Evolutionary conservation across 106 monocot species (phyloP).

Genomic region (Acanthochlamys bracteata): DNA sequence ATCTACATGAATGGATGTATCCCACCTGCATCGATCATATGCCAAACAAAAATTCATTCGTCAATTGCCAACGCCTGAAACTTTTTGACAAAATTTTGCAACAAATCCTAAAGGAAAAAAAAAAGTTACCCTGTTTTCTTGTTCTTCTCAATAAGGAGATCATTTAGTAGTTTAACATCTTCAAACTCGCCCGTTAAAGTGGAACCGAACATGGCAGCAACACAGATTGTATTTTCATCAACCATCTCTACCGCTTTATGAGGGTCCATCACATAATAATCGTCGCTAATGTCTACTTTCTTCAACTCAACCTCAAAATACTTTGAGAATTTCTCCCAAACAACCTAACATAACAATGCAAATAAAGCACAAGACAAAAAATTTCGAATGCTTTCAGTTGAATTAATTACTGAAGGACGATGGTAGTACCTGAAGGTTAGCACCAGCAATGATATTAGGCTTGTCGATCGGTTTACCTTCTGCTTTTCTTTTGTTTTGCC

Average conservation of each 20-base stretch:
- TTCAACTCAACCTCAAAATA: conserved; percentile 73
- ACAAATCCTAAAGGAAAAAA: neutral
- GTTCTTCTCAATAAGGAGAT: conserved; percentile 48
- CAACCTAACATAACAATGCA: conserved; percentile 31
- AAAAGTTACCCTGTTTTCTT: conserved; percentile 36
- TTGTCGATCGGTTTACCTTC: conserved; percentile 55
- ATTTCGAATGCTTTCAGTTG: neutral
- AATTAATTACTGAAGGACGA: no score
- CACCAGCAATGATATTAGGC: conserved; percentile 74
- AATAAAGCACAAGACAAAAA: neutral
- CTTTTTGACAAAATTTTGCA: neutral
- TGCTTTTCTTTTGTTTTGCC: conserved; percentile 58
- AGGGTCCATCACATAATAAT: conserved; percentile 74
- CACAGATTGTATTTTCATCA: conserved; percentile 71
- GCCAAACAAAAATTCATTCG: neutral
- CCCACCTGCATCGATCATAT: conserved; percentile 40
- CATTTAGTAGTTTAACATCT: conserved; percentile 59
- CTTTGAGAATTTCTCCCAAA: conserved; percentile 68
- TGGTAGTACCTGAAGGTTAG: conserved; percentile 50
- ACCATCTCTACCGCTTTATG: conserved; percentile 53
- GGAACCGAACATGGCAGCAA: conserved; percentile 63
- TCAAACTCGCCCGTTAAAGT: conserved; percentile 76
- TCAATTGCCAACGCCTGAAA: no score
- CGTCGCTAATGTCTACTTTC: conserved; percentile 59
- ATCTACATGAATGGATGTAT: conserved; percentile 83